Evolutionary conservation across 2,329 filamentous ascomycete species (phyloP).

Genomic region (Talaromyces sp.): DNA sequence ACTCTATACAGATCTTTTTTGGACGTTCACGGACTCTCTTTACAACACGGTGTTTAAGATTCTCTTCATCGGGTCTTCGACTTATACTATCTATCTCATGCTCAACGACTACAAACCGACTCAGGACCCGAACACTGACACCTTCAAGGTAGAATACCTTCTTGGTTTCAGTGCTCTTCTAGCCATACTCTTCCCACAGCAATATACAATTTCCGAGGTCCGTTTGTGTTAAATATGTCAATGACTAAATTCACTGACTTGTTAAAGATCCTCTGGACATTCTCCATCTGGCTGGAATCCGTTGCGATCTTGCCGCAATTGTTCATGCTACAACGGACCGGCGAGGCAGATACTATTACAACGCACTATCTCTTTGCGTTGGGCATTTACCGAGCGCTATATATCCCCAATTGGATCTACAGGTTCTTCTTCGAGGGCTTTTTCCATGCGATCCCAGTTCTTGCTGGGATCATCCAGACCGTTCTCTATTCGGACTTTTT

Average conservation of each 20-base stretch:
- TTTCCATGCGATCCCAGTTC: constrained; percentile 80
- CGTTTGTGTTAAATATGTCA: constrained; percentile 2
- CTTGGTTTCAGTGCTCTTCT: constrained; percentile 75
- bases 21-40: constrained; percentile 71
- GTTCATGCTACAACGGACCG: constrained; percentile 96
- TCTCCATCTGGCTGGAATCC: constrained; percentile 96
- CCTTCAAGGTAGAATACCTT: constrained; percentile 94
- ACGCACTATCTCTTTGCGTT: constrained; percentile 96
- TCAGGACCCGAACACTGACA: constrained; percentile 94
- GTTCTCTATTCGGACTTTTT: constrained; percentile 98
- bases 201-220: constrained; percentile 71
- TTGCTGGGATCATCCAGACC: constrained; percentile 90
- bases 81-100: constrained; percentile 98
- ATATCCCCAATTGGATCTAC: constrained; percentile 99
- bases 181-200: constrained; percentile 78
- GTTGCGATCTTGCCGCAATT: constrained; percentile 96
- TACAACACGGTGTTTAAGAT: constrained; percentile 98
- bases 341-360: constrained; percentile 98
- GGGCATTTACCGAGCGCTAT: constrained; percentile 84
- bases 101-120: constrained; percentile 95
- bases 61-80: constrained; percentile 83
- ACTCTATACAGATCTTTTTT: constrained; percentile 68
- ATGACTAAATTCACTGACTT: neutral
- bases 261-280: constrained; percentile 85
- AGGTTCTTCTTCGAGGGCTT: constrained; percentile 77